Evolutionary conservation across 345 rosid genomes (phyloP).

Genomic region (Clarkia xantiana): DNA sequence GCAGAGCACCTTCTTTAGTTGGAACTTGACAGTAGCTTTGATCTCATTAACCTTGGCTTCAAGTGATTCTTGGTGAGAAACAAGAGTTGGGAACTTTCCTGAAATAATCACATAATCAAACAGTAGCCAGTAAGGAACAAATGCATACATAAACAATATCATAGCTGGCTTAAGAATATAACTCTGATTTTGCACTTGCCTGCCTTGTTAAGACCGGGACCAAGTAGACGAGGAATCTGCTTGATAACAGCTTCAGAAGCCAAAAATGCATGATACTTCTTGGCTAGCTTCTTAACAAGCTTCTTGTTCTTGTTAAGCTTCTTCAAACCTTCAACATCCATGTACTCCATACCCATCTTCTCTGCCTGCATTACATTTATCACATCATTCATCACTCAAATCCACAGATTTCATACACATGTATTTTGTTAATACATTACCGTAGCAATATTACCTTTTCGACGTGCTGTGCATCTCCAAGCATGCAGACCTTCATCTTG

Average conservation of each 20-base stretch:
- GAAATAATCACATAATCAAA: conserved; percentile 1
- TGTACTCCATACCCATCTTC: conserved; percentile 52
- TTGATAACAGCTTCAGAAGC: conserved; percentile 72
- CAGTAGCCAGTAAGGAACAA: not conserved
- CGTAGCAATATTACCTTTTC: conserved; percentile 41
- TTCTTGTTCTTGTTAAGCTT: conserved; percentile 75
- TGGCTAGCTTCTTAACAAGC: conserved; percentile 64
- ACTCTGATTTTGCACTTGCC: conserved; percentile 25
- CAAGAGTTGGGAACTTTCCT: conserved; percentile 78
- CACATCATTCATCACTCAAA: too few species aligned
- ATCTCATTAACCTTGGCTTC: conserved; percentile 68
- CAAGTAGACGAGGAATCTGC: conserved; percentile 70
- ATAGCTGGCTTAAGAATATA: too few species aligned
- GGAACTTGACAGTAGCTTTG: conserved; percentile 67
- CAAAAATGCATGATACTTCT: conserved; percentile 63
- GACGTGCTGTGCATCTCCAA: conserved; percentile 90
- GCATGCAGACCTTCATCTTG: too few species aligned
- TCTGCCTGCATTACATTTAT: conserved; percentile 28
- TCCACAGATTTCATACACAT: too few species aligned
- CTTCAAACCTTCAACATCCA: conserved; percentile 67
- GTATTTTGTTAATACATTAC: too few species aligned
- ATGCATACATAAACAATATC: not conserved
- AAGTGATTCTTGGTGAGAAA: conserved; percentile 57
- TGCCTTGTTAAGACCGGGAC: conserved; percentile 83
- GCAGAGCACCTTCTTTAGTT: conserved; percentile 62